phyloP scores from a whole-genome alignment of 306 rosid genomes.

The Albizia julibrissin region DNA sequence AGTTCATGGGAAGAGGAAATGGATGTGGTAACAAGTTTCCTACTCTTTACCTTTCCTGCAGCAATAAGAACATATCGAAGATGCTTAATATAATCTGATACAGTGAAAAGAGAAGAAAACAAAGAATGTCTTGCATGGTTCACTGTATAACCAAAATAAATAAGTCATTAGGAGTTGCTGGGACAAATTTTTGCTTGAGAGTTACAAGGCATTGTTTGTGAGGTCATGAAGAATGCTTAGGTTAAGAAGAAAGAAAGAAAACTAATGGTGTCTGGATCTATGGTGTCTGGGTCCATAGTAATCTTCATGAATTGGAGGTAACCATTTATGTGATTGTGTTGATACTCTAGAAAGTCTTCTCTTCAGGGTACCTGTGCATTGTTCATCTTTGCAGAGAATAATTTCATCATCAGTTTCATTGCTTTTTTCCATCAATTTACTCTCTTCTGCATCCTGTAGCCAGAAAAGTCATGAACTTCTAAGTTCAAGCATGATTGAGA shows the following conservation, averaged over 20 bases:
- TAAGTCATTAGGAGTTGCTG: constrained; percentile 15
- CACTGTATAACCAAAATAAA: neutral
- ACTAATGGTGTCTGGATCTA: constrained; percentile 61
- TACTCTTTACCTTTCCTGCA: constrained; percentile 77
- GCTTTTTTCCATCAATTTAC: constrained; percentile 29
- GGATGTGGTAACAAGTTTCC: constrained; percentile 60
- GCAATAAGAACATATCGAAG: constrained; percentile 42
- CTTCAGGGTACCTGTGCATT: constrained; percentile 69
- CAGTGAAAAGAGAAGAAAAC: neutral
- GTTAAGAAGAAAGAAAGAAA: constrained; percentile 14
- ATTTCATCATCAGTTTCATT: constrained; percentile 28
- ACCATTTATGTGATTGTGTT: constrained; percentile 55
- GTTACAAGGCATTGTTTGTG: constrained; percentile 5
- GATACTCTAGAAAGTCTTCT: constrained; percentile 55
- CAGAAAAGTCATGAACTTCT: constrained; percentile 17
- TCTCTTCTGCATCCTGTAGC: constrained; percentile 47
- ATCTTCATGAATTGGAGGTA: constrained; percentile 75
- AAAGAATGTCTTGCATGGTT: constrained; percentile 28
- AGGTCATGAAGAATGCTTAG: constrained; percentile 11
- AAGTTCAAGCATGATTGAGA: neutral
- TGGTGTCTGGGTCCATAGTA: constrained; percentile 72
- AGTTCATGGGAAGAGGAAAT: constrained; percentile 42
- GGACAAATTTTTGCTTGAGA: constrained; percentile 21
- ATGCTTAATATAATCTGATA: constrained; percentile 33
- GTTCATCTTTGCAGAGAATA: constrained; percentile 44